A percentile compares a stretch with the other conserved stretches of the same genome.
Conservation (phyloP, 306 rosid genomes). For the Hippophae rhamnoides region DNA sequence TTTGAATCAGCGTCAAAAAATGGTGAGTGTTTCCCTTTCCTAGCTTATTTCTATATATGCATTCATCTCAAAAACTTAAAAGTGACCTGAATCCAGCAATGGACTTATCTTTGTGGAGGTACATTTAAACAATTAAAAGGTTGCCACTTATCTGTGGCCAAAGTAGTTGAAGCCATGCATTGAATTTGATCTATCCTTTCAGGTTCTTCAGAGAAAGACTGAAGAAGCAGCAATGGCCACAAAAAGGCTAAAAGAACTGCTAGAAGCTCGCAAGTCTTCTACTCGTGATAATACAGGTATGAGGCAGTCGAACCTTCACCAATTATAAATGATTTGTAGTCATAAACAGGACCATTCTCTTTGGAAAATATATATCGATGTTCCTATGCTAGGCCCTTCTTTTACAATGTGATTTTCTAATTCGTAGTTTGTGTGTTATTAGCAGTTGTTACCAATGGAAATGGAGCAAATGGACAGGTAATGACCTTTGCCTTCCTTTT, state of each 20-base stretch:
- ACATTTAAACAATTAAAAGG: not conserved
- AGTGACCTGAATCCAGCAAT: too few species aligned
- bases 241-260: constrained; percentile 92
- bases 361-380: constrained; percentile 8
- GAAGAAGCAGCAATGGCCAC: constrained; percentile 99
- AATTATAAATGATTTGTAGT: constrained; percentile 4
- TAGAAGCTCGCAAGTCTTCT: constrained; percentile 95
- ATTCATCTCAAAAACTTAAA: too few species aligned
- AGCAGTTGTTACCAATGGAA: constrained; percentile 67
- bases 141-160: not conserved
- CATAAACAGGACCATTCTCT: not conserved
- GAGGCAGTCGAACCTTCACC: not conserved
- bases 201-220: constrained; percentile 99
- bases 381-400: constrained; percentile 12
- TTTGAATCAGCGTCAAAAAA: constrained; percentile 93
- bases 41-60: not conserved
- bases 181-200: constrained; percentile 15
- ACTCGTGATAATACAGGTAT: constrained; percentile 79
- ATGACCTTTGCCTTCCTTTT: constrained; percentile 20
- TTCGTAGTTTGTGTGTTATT: constrained; percentile 20
- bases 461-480: constrained; percentile 84
- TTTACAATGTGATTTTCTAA: constrained; percentile 16
- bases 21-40: constrained; percentile 45
- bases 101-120: too few species aligned
- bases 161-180: not conserved